Base-by-base conservation (phyloP, 208 protist species). In the Lotmaria passim region DNA sequence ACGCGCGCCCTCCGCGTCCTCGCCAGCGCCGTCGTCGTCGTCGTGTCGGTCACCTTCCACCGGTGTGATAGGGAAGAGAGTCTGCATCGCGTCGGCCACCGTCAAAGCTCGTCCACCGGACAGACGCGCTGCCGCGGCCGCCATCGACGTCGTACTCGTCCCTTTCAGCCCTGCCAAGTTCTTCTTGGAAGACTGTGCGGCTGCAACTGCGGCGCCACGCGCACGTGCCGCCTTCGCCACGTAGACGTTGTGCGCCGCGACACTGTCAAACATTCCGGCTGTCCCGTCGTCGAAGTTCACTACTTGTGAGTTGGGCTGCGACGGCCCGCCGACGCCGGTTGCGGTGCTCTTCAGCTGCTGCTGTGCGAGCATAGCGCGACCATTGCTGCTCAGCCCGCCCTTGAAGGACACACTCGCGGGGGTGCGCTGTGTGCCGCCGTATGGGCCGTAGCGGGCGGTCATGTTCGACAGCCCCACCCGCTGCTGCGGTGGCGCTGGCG, bases 41-140 rank as follows among this genome's bases (percentile, higher is more conserved):
- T 6, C 41, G 14, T 4, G n/a, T n/a, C n/a, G n/a, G n/a, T n/a
- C n/a, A n/a, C n/a, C 33, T 11, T 21, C 38, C 23, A 53, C 44
- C 3, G 28, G 59, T 11, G 28, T 1, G 19, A 76, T 17, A 7
- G 70, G 70, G 23, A 76, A 76, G 8, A 76, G 46, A 3, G 44
- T 26, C 11, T 67, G 62, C 62, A 76, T 69, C 24, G 62, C 70
- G 23, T 69, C 61, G 19, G 70, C 70, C 24, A 69, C 70, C 0
- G 70, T 76, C 70, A 70, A 31, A 17, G 53, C 36, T 11, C 11
- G 19, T 28, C 31, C 39, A 19, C 51, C 59, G 3, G n/a, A 7
- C 34, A 46, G 4, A 6, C n/a, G 24, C 33, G n/a, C 14, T 12
- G 34, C 24, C 3, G 39, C 41, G 7, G 44, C 41, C 10, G 60